Percentiles rank a stretch among this genome's conserved stretches.
phyloP scores from a whole-genome alignment of 495 filamentous ascomycete genomes.

The Xylaria castorea region DNA sequence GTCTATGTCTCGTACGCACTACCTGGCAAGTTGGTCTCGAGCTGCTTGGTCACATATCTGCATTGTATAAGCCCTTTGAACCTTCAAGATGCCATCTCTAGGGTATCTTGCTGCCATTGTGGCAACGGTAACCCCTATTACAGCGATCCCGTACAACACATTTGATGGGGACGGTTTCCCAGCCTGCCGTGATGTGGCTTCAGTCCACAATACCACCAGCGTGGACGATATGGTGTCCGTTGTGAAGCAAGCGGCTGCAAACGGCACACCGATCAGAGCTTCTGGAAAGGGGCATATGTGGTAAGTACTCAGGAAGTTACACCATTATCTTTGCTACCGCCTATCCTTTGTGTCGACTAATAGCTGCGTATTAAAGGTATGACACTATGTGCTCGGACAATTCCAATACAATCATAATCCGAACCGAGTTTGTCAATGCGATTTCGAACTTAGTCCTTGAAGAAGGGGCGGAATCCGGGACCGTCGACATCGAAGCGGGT shows the following conservation, averaged over 20 bases:
- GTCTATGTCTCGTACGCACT: background rate
- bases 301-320: slow-evolving; percentile 31
- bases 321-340: background rate
- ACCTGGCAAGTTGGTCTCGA: background rate
- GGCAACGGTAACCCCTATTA: slow-evolving; percentile 22
- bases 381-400: slow-evolving; percentile 58
- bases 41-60: background rate
- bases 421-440: slow-evolving; percentile 50
- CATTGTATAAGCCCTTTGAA: background rate
- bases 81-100: slow-evolving; percentile 34
- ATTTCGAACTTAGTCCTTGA: slow-evolving; percentile 50
- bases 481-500: slow-evolving; percentile 55
- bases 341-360: background rate
- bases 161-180: slow-evolving; percentile 58
- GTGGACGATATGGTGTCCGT: slow-evolving; percentile 51
- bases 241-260: slow-evolving; percentile 45
- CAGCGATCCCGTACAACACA: slow-evolving; percentile 51
- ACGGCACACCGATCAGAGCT: slow-evolving; percentile 48
- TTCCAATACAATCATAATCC: slow-evolving; percentile 50
- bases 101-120: slow-evolving; percentile 28
- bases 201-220: slow-evolving; percentile 49
- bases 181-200: slow-evolving; percentile 52
- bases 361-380: slow-evolving; percentile 38
- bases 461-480: slow-evolving; percentile 42
- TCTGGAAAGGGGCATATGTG: slow-evolving; percentile 58